These are phyloP conservation scores for Crepidotus variabilis DNA, from an alignment of 768 basidiomycete species.

Conservation along the genomic window DNA sequence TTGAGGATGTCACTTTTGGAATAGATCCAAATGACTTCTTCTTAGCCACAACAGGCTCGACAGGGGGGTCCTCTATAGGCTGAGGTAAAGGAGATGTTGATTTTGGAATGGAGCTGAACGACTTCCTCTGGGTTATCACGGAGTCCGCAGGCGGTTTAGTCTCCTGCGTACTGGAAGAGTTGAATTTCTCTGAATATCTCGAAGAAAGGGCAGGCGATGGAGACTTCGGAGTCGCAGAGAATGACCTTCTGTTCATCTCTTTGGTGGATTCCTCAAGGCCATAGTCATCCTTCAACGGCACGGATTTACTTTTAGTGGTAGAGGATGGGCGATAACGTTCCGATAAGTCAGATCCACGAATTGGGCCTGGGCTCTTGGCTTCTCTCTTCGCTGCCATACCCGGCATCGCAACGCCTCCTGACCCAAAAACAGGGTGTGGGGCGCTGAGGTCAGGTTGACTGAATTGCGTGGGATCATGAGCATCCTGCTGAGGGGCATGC, in stretches of 20 bases:
- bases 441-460: constrained; percentile 51
- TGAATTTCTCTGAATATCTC: constrained; percentile 7
- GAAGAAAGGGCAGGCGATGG: constrained; percentile 2
- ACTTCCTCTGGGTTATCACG: constrained; percentile 1
- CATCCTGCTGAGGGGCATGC: constrained; percentile 70
- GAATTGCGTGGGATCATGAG: constrained; percentile 61
- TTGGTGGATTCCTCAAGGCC: constrained; percentile 1
- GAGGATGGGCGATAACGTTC: constrained; percentile 21
- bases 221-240: constrained; percentile 10
- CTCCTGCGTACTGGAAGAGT: not conserved
- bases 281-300: constrained; percentile 1
- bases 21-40: constrained; percentile 3
- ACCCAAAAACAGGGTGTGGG: constrained; percentile 77
- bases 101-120: constrained; percentile 2
- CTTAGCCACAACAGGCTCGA: constrained; percentile 2
- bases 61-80: not conserved
- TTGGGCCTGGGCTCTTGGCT: constrained; percentile 3
- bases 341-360: constrained; percentile 17
- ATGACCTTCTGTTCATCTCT: constrained; percentile 8
- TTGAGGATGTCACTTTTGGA: not conserved
- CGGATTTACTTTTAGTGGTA: constrained; percentile 7
- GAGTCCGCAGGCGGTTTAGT: not conserved
- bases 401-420: constrained; percentile 72
- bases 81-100: not conserved
- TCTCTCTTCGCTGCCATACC: constrained; percentile 45